Conservation (phyloP, 257 asterid genomes). For the Fraxinus anomala region DNA sequence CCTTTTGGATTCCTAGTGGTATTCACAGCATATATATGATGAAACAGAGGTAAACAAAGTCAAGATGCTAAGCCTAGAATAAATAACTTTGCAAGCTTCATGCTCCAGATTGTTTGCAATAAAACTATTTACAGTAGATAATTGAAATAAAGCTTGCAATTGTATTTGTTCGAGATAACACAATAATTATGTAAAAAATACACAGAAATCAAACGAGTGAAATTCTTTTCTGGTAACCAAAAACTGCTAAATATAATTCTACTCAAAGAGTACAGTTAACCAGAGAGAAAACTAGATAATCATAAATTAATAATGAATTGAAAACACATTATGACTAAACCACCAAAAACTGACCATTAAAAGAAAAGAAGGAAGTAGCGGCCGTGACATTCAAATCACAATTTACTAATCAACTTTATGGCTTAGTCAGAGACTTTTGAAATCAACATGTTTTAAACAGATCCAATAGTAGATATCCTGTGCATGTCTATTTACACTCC, state of each 20-base stretch:
- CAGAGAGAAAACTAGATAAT: slow-evolving; percentile 12
- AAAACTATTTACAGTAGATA: not conserved
- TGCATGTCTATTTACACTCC: slow-evolving; percentile 8
- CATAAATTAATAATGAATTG: not conserved
- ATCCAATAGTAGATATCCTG: slow-evolving; percentile 11
- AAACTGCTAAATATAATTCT: slow-evolving; percentile 2
- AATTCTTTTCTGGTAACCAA: not conserved
- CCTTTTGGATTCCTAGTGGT: not conserved
- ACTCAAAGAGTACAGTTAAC: not conserved
- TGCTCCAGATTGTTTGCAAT: not conserved
- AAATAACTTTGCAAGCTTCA: not conserved
- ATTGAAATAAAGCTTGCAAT: not conserved
- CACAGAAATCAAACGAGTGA: not conserved
- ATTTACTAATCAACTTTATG: not conserved
- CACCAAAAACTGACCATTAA: not conserved
- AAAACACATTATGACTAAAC: slow-evolving; percentile 6
- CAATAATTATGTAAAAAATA: not conserved
- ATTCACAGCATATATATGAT: not conserved
- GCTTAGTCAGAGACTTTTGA: not conserved
- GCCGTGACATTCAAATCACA: not conserved
- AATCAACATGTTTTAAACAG: not conserved
- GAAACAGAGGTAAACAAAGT: not conserved
- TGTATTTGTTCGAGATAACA: not conserved
- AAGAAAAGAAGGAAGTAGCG: not conserved
- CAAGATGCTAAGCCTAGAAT: not conserved